Percentiles rank a stretch among this genome's conserved stretches.
These are phyloP conservation scores for Populus tremula DNA, from an alignment of 345 rosid species.

Conservation along the genomic window DNA sequence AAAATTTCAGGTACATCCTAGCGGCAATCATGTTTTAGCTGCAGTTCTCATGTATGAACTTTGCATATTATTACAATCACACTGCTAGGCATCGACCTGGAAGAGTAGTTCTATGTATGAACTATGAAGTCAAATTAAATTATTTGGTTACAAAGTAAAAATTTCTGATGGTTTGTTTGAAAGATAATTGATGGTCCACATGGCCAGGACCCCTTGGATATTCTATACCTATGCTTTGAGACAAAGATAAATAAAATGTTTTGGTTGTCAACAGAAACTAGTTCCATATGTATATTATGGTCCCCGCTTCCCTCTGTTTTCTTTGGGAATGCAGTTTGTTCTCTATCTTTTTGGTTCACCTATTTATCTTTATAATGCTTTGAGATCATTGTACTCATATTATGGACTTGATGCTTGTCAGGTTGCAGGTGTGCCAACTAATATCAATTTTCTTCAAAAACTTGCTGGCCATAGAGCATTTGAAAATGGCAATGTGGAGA, in stretches of 20 bases:
- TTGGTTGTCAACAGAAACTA: too few relatives aligned
- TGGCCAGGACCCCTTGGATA: neutral
- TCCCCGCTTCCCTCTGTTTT: too few relatives aligned
- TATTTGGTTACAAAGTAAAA: neutral
- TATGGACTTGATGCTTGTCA: constrained; percentile 35
- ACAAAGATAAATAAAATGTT: too few relatives aligned
- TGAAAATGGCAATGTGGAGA: constrained; percentile 78
- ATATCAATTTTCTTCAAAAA: constrained; percentile 71
- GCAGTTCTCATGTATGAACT: neutral
- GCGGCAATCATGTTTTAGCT: constrained; percentile 5
- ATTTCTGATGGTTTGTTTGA: neutral
- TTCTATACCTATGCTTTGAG: too few relatives aligned
- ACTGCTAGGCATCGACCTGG: neutral
- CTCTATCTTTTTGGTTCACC: neutral
- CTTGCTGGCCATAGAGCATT: constrained; percentile 76
- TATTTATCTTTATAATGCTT: neutral
- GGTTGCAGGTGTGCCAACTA: constrained; percentile 97
- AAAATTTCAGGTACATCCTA: constrained; percentile 68
- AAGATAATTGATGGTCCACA: constrained; percentile 3
- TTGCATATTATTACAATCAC: neutral
- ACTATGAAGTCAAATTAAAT: neutral
- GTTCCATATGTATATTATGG: too few relatives aligned
- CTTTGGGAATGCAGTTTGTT: neutral
- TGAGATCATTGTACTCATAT: constrained; percentile 4
- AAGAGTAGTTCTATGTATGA: neutral